phyloP scores from a whole-genome alignment of 2,329 filamentous ascomycete species.

The Dendryphion nanum region DNA sequence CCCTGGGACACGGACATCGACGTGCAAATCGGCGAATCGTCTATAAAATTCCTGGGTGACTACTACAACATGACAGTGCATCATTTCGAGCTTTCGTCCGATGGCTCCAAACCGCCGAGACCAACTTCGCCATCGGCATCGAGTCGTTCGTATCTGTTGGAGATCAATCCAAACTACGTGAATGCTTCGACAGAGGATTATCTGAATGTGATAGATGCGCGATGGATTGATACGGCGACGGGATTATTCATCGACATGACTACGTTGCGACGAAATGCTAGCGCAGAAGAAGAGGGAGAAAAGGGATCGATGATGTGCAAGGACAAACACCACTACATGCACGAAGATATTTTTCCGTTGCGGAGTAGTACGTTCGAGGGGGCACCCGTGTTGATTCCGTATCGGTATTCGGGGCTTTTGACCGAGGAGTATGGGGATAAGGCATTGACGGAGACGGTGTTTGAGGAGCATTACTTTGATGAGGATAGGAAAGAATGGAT shows the following conservation, averaged over 20 bases:
- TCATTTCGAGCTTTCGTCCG: constrained; percentile 27
- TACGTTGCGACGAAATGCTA: constrained; percentile 50
- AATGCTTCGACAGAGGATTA: constrained; percentile 46
- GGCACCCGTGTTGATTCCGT: constrained; percentile 55
- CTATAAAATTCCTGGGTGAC: constrained; percentile 55
- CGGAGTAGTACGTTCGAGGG: constrained; percentile 55
- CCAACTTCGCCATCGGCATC: too few species aligned
- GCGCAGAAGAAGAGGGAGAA: constrained; percentile 37
- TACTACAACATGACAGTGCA: constrained; percentile 65
- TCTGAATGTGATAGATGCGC: constrained; percentile 58
- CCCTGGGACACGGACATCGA: constrained; percentile 64
- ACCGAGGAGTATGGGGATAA: constrained; percentile 55
- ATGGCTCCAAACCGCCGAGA: too few species aligned
- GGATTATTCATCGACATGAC: constrained; percentile 64
- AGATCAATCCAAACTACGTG: constrained; percentile 58
- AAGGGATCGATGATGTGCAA: constrained; percentile 54
- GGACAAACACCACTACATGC: constrained; percentile 55
- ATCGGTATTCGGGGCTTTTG: constrained; percentile 54
- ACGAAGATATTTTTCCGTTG: constrained; percentile 57
- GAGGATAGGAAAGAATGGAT: constrained; percentile 26
- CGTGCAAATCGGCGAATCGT: constrained; percentile 56
- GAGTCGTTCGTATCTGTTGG: constrained; percentile 51
- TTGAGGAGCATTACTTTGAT: constrained; percentile 45
- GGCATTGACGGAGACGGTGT: constrained; percentile 48
- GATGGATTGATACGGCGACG: constrained; percentile 60